Evolutionary conservation across 345 rosid species (phyloP).

Genomic region (Balakata baccata): DNA sequence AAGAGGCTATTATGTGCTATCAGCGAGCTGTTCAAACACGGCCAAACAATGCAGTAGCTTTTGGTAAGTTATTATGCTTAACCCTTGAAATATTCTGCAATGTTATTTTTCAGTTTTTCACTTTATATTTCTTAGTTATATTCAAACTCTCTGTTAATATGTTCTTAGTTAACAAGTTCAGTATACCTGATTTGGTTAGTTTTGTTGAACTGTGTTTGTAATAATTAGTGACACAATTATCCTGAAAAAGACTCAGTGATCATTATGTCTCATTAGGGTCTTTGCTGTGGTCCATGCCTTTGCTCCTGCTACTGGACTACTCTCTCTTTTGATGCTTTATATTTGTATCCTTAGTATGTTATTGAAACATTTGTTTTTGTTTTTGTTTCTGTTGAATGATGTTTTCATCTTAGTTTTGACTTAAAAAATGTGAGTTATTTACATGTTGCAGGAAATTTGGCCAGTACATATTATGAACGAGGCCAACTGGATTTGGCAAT

Average conservation of each 20-base stretch:
- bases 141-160: not conserved
- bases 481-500: slow-evolving; percentile 88
- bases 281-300: not conserved
- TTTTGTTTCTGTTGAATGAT: not conserved
- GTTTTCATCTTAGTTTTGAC: not conserved
- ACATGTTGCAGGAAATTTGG: slow-evolving; percentile 69
- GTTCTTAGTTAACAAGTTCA: not conserved
- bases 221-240: too few relatives aligned
- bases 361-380: not conserved
- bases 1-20: slow-evolving; percentile 88
- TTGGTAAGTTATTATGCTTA: slow-evolving; percentile 50
- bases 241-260: not conserved
- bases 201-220: not conserved
- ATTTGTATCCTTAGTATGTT: not conserved
- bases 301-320: not conserved
- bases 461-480: slow-evolving; percentile 80
- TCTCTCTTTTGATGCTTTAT: not conserved
- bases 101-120: too few relatives aligned
- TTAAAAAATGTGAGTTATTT: not conserved
- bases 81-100: too few relatives aligned
- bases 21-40: slow-evolving; percentile 84
- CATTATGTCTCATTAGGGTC: too few relatives aligned
- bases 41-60: slow-evolving; percentile 77
- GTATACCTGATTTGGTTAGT: not conserved
- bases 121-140: not conserved